Conservation (phyloP, 2,329 filamentous ascomycete genomes). For the Pestalotiopsis sp. region DNA sequence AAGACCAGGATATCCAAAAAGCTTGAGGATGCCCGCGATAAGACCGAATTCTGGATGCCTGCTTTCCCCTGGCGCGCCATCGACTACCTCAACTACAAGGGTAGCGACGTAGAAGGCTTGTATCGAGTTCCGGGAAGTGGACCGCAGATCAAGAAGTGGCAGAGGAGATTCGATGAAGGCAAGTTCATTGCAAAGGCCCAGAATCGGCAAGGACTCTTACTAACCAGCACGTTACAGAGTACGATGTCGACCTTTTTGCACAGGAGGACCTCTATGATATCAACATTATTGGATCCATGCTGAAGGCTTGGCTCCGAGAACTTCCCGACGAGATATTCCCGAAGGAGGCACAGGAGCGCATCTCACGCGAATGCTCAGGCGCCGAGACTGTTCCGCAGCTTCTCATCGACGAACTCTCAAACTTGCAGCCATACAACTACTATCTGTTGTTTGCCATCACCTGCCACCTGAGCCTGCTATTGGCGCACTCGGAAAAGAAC, state of each 20-base stretch:
- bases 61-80: slow-evolving; percentile 94
- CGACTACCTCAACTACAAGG: slow-evolving; percentile 94
- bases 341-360: slow-evolving; percentile 77
- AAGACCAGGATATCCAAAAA: slow-evolving; percentile 88
- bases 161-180: slow-evolving; percentile 87
- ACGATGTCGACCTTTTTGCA: slow-evolving; percentile 88
- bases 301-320: slow-evolving; percentile 94
- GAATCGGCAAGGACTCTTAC: not conserved
- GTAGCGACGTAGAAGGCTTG: slow-evolving; percentile 89
- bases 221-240: slow-evolving; percentile 51
- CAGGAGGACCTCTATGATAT: slow-evolving; percentile 91
- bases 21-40: slow-evolving; percentile 84
- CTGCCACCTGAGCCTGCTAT: slow-evolving; percentile 88
- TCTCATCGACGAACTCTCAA: slow-evolving; percentile 88
- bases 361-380: slow-evolving; percentile 78
- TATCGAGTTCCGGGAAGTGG: slow-evolving; percentile 92
- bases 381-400: slow-evolving; percentile 81
- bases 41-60: slow-evolving; percentile 99
- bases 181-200: slow-evolving; percentile 28
- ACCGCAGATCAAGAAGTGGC: slow-evolving; percentile 90
- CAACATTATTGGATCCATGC: slow-evolving; percentile 93
- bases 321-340: slow-evolving; percentile 94
- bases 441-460: slow-evolving; percentile 97
- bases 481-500: slow-evolving; percentile 92
- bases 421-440: slow-evolving; percentile 95